Evolutionary conservation across 202 grass and related monocot species (phyloP), one percentile per base, ranked within the genome.

Genomic region (Tripidium arundinaceum): DNA sequence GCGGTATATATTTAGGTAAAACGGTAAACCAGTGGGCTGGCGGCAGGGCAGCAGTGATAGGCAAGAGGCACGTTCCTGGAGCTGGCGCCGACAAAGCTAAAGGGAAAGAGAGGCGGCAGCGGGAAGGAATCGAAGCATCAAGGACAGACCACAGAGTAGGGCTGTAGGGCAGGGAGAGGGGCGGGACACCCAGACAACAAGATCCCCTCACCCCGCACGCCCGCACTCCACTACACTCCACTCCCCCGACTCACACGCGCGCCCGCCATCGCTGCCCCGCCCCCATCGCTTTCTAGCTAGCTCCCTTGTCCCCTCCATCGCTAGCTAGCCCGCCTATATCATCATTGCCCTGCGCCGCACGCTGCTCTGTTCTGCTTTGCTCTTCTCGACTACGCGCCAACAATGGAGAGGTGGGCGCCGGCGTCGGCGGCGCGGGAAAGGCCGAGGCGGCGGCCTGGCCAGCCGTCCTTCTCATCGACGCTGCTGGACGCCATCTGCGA

Each of bases 401-500:
- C 49, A 65, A 97, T 97, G 94, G 89, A 94, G 65, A 87, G 78
- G 70, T 84, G 83, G 68, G 68, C 68, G 76, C 79, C 85, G 43
- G 68, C 74, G 15, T 16, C 46, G 22, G 11, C 14, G 50, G 4
- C 0, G 70, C 68, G 52, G 36, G 59, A 68, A 25, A 74, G 80
- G 63, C 65, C 87, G 37, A 62, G 75, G 76, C 43, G 65, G 74
- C 74, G 75, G 3, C 37, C 81, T 8, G 89, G 86, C 24, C 89
- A 87, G 62, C 91, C 91, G 5, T 97, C 94, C 2, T 97, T 97
- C 91, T 97, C 94, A 10, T 97, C 94, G n/a, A 87, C 91, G 33
- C 85, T 97, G 38, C 89, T 97, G 16, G 94, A 97, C 76, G 89
- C 88, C 7, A 94, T 98, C 74, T 98, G 91, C 84, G 83, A 93